phyloP scores from a whole-genome alignment of 1,284 basidiomycete species.

The Cutaneotrichosporon cyanovorans region DNA sequence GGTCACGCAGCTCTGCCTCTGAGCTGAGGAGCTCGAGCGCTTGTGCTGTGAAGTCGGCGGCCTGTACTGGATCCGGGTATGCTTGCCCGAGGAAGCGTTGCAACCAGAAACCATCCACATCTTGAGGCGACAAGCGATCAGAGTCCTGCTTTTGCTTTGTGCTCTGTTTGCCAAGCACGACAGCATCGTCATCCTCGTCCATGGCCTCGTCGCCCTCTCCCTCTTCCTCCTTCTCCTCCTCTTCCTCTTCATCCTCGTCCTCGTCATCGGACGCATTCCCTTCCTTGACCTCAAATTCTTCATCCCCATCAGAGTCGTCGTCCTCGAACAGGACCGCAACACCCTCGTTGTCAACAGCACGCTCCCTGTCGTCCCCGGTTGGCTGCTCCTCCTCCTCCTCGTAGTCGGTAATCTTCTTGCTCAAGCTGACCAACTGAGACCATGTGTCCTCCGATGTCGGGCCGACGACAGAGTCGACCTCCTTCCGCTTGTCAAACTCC shows the following conservation, averaged over 20 bases:
- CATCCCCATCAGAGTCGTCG: constrained; percentile 77
- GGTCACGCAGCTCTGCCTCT: constrained; percentile 82
- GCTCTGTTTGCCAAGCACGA: constrained; percentile 58
- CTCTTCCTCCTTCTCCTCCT: constrained; percentile 51
- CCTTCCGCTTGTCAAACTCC: constrained; percentile 97
- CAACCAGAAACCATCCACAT: constrained; percentile 97
- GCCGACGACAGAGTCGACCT: constrained; percentile 76
- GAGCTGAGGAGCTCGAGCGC: constrained; percentile 85
- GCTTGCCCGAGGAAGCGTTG: constrained; percentile 85
- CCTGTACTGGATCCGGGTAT: constrained; percentile 89
- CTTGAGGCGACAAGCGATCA: constrained; percentile 77
- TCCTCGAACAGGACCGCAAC: constrained; percentile 96
- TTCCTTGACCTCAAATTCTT: constrained; percentile 59
- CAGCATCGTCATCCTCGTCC: constrained; percentile 46
- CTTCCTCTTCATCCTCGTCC: constrained; percentile 67
- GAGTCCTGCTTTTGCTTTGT: constrained; percentile 39
- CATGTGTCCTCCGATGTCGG: constrained; percentile 67
- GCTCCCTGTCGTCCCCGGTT: constrained; percentile 59
- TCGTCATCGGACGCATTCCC: constrained; percentile 52
- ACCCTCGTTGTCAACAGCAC: constrained; percentile 59
- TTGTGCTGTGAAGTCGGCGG: constrained; percentile 79
- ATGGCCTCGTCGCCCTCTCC: constrained; percentile 51
- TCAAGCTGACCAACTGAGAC: constrained; percentile 73
- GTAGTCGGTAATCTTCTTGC: constrained; percentile 97
- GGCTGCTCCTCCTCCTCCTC: constrained; percentile 75